Evolutionary conservation across 1,284 basidiomycete species (phyloP).

Genomic region (Ganoderma resinaceum): DNA sequence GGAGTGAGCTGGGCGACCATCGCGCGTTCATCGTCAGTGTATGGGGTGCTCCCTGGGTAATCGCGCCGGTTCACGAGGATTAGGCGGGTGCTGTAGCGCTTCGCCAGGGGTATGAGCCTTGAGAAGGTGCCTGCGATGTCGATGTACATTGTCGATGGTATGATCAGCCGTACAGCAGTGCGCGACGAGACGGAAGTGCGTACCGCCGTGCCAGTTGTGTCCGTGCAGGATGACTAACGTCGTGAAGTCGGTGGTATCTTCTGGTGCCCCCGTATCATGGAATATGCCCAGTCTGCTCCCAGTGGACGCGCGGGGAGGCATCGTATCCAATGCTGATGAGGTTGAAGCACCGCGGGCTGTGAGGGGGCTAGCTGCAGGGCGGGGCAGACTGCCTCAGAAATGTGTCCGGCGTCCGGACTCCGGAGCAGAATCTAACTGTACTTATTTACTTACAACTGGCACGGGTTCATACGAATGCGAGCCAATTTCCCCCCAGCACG

Average conservation of each 20-base stretch:
- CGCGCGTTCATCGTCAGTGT: slow-evolving; percentile 22
- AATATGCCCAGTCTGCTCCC: neutral
- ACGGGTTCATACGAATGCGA: too few relatives aligned
- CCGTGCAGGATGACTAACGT: slow-evolving; percentile 26
- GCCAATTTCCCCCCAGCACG: too few relatives aligned
- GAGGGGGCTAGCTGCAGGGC: too few relatives aligned
- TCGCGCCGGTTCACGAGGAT: slow-evolving; percentile 19
- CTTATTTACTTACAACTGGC: too few relatives aligned
- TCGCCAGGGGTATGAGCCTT: slow-evolving; percentile 21
- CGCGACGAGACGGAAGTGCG: neutral
- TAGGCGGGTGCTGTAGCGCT: slow-evolving; percentile 6
- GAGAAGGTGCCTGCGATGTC: slow-evolving; percentile 34
- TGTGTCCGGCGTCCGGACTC: too few relatives aligned
- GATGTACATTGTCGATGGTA: neutral
- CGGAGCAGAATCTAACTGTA: too few relatives aligned
- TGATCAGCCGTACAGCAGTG: neutral
- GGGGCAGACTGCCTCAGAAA: too few relatives aligned
- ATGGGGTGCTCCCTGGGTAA: slow-evolving; percentile 18
- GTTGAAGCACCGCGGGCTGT: neutral
- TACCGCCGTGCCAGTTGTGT: slow-evolving; percentile 24
- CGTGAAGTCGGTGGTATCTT: slow-evolving; percentile 13
- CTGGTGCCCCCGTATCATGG: slow-evolving; percentile 16
- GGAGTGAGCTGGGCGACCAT: neutral
- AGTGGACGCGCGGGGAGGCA: neutral
- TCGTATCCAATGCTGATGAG: neutral